phyloP scores from a whole-genome alignment of 1,139 yeast genomes.

The Geotrichum citri-aurantii region DNA sequence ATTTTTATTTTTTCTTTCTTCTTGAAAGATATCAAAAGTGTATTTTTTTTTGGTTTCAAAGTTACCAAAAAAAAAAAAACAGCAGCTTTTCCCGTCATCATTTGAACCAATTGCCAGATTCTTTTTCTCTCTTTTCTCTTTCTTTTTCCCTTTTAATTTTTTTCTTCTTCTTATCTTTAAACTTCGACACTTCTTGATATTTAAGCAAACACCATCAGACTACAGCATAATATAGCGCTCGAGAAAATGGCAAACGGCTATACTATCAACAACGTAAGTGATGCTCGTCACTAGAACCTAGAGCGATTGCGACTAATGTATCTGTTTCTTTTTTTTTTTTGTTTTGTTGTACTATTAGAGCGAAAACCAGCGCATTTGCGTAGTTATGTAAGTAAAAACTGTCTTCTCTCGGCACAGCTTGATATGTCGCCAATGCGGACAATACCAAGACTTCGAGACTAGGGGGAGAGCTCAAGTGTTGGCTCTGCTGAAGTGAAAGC shows the following conservation, averaged over 20 bases:
- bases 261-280: slow-evolving; percentile 5
- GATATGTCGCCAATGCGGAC: neutral
- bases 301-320: neutral
- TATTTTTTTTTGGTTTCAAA: neutral
- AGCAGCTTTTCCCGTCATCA: neutral
- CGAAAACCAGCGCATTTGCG: slow-evolving; percentile 38
- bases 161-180: neutral
- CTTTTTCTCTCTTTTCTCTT: neutral
- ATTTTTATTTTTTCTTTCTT: neutral
- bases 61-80: neutral
- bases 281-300: neutral
- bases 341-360: slow-evolving; percentile 1
- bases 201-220: neutral
- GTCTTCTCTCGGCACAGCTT: neutral
- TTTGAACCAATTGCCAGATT: neutral
- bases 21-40: too few relatives aligned
- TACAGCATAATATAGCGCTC: neutral
- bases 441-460: neutral
- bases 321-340: neutral
- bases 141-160: too few relatives aligned
- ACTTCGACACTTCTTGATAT: neutral
- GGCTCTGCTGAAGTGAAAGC: too few relatives aligned
- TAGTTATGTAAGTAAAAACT: slow-evolving; percentile 34
- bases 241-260: slow-evolving; percentile 9
- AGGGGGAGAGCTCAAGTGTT: neutral